Conservation (phyloP, 176 grass and related monocot species). For the Aegilops longissima region DNA sequence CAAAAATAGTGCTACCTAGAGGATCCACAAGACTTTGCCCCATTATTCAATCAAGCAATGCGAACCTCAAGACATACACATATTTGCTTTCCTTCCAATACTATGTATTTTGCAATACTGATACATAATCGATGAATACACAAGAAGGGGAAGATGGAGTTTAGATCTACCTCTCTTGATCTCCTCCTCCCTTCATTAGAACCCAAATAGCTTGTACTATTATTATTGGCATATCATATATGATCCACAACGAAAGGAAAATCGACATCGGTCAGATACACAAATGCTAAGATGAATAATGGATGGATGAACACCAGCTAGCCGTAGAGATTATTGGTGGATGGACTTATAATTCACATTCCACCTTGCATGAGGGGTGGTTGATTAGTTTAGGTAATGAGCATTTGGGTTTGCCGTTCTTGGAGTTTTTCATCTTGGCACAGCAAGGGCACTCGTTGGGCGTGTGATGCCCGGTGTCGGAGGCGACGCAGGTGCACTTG, state of each 20-base stretch:
- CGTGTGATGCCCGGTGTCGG: conserved; percentile 58
- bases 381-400: not conserved
- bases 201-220: not conserved
- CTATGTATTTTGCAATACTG: not conserved
- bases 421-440: conserved; percentile 32
- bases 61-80: not conserved
- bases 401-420: conserved; percentile 39
- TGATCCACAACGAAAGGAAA: not conserved
- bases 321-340: too few relatives aligned
- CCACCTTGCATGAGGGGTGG: too few relatives aligned
- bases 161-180: not conserved
- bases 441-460: conserved; percentile 38
- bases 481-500: conserved; percentile 70
- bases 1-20: not conserved
- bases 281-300: not conserved
- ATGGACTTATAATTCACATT: too few relatives aligned
- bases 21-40: not conserved
- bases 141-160: not conserved
- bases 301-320: not conserved
- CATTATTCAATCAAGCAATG: not conserved
- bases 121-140: too few relatives aligned
- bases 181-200: not conserved
- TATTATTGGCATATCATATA: not conserved
- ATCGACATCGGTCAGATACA: not conserved
- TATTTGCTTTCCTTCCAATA: not conserved